Percentiles rank a stretch among this genome's conserved stretches.
Conservation (phyloP, 2,329 filamentous ascomycete genomes). For the Botrytis fragariae region DNA sequence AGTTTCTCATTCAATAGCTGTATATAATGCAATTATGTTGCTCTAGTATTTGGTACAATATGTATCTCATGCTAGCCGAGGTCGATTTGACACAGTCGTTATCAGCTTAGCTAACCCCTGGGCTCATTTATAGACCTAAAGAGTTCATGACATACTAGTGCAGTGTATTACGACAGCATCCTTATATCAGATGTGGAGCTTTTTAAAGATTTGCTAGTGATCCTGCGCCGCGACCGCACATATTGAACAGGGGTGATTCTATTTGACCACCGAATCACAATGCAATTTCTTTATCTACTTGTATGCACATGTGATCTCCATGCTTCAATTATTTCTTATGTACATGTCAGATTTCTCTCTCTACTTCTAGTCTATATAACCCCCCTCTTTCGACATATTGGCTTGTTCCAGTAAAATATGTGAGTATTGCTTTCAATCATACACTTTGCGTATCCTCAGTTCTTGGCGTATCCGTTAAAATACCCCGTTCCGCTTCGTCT, state of each 20-base stretch:
- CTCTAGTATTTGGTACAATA: not conserved
- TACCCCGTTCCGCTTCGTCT: not conserved
- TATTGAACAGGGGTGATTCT: not conserved
- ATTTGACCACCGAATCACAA: not conserved
- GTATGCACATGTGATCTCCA: not conserved
- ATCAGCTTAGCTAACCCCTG: not conserved
- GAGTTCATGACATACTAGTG: not conserved
- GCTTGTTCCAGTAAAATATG: too few species aligned
- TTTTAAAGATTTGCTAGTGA: not conserved
- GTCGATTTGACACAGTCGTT: not conserved
- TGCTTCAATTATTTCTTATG: not conserved
- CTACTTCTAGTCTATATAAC: not conserved
- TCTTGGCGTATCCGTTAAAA: not conserved
- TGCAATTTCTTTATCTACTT: not conserved
- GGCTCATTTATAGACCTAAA: not conserved
- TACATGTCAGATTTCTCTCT: not conserved
- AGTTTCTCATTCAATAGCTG: not conserved
- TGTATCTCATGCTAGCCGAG: not conserved
- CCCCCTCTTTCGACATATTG: not conserved
- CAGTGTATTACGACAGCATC: not conserved
- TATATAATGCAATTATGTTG: too few species aligned
- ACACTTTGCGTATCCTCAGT: not conserved
- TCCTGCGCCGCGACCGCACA: not conserved
- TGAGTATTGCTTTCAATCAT: not conserved
- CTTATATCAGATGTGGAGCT: not conserved